A percentile compares a stretch with the other conserved stretches of the same genome.
Conservation (phyloP, 495 filamentous ascomycete genomes). For the Talaromyces borbonicus region DNA sequence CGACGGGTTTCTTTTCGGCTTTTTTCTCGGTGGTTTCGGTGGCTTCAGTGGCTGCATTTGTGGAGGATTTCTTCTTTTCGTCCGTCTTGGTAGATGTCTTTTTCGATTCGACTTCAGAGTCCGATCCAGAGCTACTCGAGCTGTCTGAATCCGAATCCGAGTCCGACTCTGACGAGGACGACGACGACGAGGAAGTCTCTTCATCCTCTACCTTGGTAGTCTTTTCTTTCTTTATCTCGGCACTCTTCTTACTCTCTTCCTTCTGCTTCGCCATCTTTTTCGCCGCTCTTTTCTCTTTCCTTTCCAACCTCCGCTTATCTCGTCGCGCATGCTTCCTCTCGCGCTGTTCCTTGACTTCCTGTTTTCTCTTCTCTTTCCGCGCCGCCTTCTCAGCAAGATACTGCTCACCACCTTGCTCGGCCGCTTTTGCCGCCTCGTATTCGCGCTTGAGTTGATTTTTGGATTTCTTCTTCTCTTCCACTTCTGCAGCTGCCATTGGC, state of each 20-base stretch:
- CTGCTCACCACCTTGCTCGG: neutral
- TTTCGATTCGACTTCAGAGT: neutral
- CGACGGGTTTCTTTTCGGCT: slow-evolving; percentile 11
- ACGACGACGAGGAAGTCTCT: slow-evolving; percentile 9
- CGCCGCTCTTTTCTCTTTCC: slow-evolving; percentile 16
- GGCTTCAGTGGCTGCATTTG: too few species aligned
- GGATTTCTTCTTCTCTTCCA: slow-evolving; percentile 6
- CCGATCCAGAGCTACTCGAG: neutral
- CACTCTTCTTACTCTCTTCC: slow-evolving; percentile 10
- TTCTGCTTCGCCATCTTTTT: slow-evolving; percentile 12
- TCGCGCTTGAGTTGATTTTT: neutral
- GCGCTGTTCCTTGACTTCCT: slow-evolving; percentile 12
- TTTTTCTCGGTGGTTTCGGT: slow-evolving; percentile 12
- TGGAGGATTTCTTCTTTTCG: slow-evolving; percentile 4
- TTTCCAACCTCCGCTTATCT: slow-evolving; percentile 12
- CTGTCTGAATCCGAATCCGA: slow-evolving; percentile 2
- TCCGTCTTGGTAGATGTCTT: neutral
- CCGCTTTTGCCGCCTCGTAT: neutral
- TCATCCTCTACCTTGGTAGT: slow-evolving; percentile 12
- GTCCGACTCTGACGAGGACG: slow-evolving; percentile 4
- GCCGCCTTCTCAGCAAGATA: slow-evolving; percentile 8
- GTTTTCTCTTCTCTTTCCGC: slow-evolving; percentile 21
- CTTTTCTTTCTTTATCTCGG: slow-evolving; percentile 15
- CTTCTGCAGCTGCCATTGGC: slow-evolving; percentile 2
- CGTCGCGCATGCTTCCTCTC: slow-evolving; percentile 14